Base-by-base conservation (phyloP, 148 eudicot genomes). In the Persicaria tinctoria region DNA sequence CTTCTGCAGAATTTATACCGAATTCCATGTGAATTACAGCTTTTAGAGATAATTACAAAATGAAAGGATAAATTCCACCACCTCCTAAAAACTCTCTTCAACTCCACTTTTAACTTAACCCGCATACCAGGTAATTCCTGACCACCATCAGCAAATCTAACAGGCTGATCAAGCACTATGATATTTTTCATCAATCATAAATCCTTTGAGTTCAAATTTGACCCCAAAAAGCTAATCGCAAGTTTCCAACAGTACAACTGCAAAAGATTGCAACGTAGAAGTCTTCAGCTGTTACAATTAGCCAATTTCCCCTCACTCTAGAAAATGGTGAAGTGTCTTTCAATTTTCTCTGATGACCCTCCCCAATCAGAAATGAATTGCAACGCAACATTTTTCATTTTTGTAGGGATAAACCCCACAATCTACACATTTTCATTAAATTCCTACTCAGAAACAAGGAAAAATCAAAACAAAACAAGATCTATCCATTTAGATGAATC, bases 1-100 rank as follows among this genome's bases (percentile, higher is more conserved):
- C 83, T 91, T 94, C 98, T 94, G 93, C 82, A 86, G 69, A 76
- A 23, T 18, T 9, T 68, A 73, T 49, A 63, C 69, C 45, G 6
- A 63, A 12, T 63, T 63, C 69, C n/a, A 63, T 8, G 38, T 66
- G 70, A 38, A 66, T 38, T 41, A 14, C 70, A 14, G 70, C 38
- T 46, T 6, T 41, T 60, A 68, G 54, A 23, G 45, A 14, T 20
- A n/a, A 2, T 49, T 46, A 70, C 62, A 63, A 38, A 17, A 47
- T 49, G 1, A 57, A n/a, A 60, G 16, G 64, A 14, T 41, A 74
- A 7, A 38, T 41, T 16, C 68, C 44, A 76, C 76, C 32, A 14
- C 9, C 11, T 2, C 10, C 32, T 59, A 59, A 1, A 2, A 59
- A 18, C 6, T 18, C 38, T 0, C 3, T 59, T 59, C 38, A 20